Conservation (phyloP, 306 rosid species). For the Malus sylvestris region DNA sequence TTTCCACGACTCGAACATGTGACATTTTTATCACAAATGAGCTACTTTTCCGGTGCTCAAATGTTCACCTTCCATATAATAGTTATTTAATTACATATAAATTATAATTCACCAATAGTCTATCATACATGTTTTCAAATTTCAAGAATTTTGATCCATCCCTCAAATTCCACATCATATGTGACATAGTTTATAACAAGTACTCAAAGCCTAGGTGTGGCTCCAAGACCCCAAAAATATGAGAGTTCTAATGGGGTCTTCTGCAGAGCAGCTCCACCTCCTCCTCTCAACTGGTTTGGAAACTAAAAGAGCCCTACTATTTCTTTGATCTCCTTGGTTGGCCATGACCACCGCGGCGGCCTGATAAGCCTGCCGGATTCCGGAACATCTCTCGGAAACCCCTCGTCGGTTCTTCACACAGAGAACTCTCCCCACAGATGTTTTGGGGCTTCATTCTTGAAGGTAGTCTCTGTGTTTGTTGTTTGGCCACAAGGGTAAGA, state of each 20-base stretch:
- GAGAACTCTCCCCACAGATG: constrained; percentile 15
- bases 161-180: neutral
- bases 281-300: constrained; percentile 26
- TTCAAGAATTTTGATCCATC: neutral
- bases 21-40: no score
- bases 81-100: neutral
- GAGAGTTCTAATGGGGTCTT: constrained; percentile 46
- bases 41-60: accelerated
- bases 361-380: constrained; percentile 18
- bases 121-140: neutral
- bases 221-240: constrained; percentile 51
- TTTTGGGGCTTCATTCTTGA: constrained; percentile 22
- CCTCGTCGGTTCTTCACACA: constrained; percentile 15
- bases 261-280: constrained; percentile 20
- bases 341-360: constrained; percentile 14
- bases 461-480: neutral
- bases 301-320: neutral
- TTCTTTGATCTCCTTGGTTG: neutral
- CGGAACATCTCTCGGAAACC: constrained; percentile 21
- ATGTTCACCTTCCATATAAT: neutral
- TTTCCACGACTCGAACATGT: no score
- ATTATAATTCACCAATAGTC: neutral
- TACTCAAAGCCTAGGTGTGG: constrained; percentile 23
- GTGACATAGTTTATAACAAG: neutral
- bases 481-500: constrained; percentile 7